Conservation (phyloP, 1,284 basidiomycete genomes). For the Cutaneotrichosporon dermatis region DNA sequence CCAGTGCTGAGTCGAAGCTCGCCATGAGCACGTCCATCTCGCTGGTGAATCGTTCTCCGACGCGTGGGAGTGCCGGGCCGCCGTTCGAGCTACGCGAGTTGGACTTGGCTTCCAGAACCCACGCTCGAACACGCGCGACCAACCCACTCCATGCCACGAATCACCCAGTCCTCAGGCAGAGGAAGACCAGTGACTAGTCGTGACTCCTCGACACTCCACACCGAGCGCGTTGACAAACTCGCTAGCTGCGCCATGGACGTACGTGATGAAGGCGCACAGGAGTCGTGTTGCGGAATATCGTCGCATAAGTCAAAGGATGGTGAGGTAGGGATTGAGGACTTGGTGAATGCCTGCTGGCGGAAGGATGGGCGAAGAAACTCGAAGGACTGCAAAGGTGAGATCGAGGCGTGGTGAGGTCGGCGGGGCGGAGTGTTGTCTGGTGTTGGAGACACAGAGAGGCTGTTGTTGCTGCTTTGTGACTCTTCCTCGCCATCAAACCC, state of each 20-base stretch:
- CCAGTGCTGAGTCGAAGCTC: constrained; percentile 52
- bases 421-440: constrained; percentile 51
- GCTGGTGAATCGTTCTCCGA: constrained; percentile 47
- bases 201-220: constrained; percentile 56
- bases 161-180: constrained; percentile 89
- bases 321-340: constrained; percentile 79
- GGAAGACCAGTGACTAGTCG: constrained; percentile 56
- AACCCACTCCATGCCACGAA: constrained; percentile 93
- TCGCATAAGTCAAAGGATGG: constrained; percentile 84
- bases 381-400: constrained; percentile 77
- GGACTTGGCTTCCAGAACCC: constrained; percentile 72
- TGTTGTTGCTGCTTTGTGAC: background rate
- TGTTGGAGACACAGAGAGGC: background rate
- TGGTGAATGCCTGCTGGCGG: constrained; percentile 58
- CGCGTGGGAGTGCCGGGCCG: constrained; percentile 52
- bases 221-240: constrained; percentile 56
- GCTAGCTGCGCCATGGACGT: constrained; percentile 79
- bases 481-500: constrained; percentile 6
- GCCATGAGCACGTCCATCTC: constrained; percentile 77
- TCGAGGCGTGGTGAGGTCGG: constrained; percentile 71
- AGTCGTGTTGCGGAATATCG: constrained; percentile 62
- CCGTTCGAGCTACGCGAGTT: constrained; percentile 35
- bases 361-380: constrained; percentile 60
- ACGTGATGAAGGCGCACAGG: constrained; percentile 63
- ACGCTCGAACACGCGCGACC: constrained; percentile 76